Conservation (phyloP, 2,329 filamentous ascomycete genomes). For the Curvularia eragrostidis region DNA sequence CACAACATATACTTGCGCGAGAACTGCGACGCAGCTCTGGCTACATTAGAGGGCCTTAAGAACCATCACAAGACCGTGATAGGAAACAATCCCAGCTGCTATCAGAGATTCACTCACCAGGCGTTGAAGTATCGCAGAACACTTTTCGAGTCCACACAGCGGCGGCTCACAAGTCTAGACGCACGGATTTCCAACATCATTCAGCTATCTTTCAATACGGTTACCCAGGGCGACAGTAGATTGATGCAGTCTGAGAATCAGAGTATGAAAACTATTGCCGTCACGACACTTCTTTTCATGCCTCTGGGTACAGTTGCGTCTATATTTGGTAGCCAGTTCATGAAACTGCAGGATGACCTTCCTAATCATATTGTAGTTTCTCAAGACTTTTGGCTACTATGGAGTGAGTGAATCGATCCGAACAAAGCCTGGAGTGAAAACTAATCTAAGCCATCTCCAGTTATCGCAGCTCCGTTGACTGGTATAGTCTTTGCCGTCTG, state of each 20-base stretch:
- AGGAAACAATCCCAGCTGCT: constrained; percentile 9
- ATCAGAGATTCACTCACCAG: constrained; percentile 22
- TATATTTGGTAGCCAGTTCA: constrained; percentile 43
- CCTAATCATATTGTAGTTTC: constrained; percentile 33
- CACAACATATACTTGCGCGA: constrained; percentile 49
- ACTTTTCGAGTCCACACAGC: constrained; percentile 45
- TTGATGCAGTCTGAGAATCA: constrained; percentile 49
- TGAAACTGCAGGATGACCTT: constrained; percentile 29
- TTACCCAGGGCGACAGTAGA: constrained; percentile 49
- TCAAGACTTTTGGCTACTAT: constrained; percentile 42
- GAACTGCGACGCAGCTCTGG: constrained; percentile 40
- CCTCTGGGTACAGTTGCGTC: constrained; percentile 47
- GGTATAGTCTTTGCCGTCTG: constrained; percentile 21
- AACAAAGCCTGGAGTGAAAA: not conserved
- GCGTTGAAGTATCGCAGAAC: constrained; percentile 41
- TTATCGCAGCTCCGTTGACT: constrained; percentile 36
- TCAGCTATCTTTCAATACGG: constrained; percentile 51
- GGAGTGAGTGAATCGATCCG: constrained; percentile 13
- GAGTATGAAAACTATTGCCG: constrained; percentile 56
- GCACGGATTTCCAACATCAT: constrained; percentile 50
- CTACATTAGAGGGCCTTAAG: constrained; percentile 35
- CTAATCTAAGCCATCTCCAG: not conserved
- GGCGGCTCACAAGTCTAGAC: constrained; percentile 46
- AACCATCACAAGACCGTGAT: constrained; percentile 25
- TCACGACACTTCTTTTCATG: constrained; percentile 55